Evolutionary conservation across 306 rosid species (phyloP).

Genomic region (Lathyrus tuberosus): DNA sequence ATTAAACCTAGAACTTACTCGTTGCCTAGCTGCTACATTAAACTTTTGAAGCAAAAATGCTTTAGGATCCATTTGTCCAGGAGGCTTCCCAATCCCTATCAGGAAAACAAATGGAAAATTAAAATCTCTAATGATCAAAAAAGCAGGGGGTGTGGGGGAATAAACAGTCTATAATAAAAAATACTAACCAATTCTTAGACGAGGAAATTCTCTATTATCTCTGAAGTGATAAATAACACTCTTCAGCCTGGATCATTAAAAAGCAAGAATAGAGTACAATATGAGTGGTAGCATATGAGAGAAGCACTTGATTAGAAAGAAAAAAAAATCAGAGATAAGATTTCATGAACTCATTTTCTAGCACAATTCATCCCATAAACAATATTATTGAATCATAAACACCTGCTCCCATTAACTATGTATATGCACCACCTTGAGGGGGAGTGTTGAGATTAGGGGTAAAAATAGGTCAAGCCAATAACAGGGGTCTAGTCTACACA

Average conservation of each 20-base stretch:
- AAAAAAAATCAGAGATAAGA: slow-evolving; percentile 27
- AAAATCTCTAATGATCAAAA: neutral
- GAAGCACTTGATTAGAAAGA: slow-evolving; percentile 33
- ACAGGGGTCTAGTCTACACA: no score
- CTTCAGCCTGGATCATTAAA: slow-evolving; percentile 65
- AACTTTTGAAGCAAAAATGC: slow-evolving; percentile 92
- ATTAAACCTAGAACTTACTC: slow-evolving; percentile 57
- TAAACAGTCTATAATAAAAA: slow-evolving; percentile 12
- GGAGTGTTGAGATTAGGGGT: no score
- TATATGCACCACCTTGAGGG: no score
- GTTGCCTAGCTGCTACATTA: slow-evolving; percentile 69
- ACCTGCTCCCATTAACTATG: slow-evolving; percentile 6
- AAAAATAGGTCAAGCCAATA: no score
- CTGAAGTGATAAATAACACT: slow-evolving; percentile 79
- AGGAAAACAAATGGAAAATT: slow-evolving; percentile 31
- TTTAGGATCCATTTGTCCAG: slow-evolving; percentile 99
- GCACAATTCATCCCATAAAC: slow-evolving; percentile 24
- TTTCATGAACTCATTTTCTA: slow-evolving; percentile 38
- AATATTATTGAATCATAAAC: slow-evolving; percentile 31
- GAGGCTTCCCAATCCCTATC: slow-evolving; percentile 86
- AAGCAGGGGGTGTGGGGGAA: slow-evolving; percentile 4
- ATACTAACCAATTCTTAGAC: slow-evolving; percentile 80
- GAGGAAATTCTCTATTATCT: slow-evolving; percentile 82
- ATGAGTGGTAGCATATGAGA: slow-evolving; percentile 11
- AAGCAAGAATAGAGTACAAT: slow-evolving; percentile 31